Percentiles rank a stretch among this genome's conserved stretches.
Evolutionary conservation across 805 yeast species (phyloP).

Genomic region (Nakazawaea laoshanensis): DNA sequence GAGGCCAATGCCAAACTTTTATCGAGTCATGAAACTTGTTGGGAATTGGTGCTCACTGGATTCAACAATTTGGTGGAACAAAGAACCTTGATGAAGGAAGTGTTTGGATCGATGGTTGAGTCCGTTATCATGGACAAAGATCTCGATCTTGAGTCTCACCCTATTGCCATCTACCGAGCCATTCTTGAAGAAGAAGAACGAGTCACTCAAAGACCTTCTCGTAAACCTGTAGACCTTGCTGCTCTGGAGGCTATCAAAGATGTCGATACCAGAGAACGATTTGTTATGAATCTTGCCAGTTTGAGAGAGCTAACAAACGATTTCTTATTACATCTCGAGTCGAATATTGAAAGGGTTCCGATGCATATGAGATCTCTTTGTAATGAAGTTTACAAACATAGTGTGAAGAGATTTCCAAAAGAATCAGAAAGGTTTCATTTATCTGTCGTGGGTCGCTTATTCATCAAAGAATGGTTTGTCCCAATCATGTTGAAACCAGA

Average conservation of each 20-base stretch:
- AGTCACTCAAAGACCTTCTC: constrained; percentile 23
- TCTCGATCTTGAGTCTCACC: constrained; percentile 74
- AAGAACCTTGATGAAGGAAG: constrained; percentile 31
- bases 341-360: constrained; percentile 38
- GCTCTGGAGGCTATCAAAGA: constrained; percentile 75
- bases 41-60: constrained; percentile 35
- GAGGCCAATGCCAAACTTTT: constrained; percentile 14
- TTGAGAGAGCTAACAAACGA: constrained; percentile 66
- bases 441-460: constrained; percentile 60
- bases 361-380: constrained; percentile 49
- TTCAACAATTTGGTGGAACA: constrained; percentile 41
- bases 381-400: constrained; percentile 25
- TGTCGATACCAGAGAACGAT: constrained; percentile 58
- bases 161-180: constrained; percentile 42
- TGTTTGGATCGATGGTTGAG: constrained; percentile 30
- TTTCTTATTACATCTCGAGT: constrained; percentile 44
- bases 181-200: constrained; percentile 29
- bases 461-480: constrained; percentile 43
- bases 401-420: constrained; percentile 40
- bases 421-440: constrained; percentile 51
- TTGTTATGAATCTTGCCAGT: constrained; percentile 64
- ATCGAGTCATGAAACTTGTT: constrained; percentile 18
- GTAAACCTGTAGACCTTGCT: constrained; percentile 27
- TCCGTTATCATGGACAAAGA: constrained; percentile 36
- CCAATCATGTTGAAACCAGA: constrained; percentile 44